Evolutionary conservation across 345 rosid species (phyloP).

Genomic region (Bretschneidera sinensis): DNA sequence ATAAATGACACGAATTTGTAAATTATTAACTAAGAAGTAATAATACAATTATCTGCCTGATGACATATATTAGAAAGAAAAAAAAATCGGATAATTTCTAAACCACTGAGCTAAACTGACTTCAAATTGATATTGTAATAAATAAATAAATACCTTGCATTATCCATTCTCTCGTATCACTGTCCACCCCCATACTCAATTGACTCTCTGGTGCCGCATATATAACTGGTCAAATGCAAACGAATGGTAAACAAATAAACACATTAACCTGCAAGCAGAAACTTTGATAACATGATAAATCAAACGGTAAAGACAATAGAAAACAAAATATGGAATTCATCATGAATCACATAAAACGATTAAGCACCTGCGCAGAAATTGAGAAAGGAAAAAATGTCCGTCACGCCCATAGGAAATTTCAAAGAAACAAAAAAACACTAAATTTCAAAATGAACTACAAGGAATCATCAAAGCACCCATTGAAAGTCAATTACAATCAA

Average conservation of each 20-base stretch:
- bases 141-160: slow-evolving; percentile 55
- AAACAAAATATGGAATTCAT: no score
- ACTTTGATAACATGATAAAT: not conserved
- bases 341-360: not conserved
- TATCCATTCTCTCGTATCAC: slow-evolving; percentile 62
- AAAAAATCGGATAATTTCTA: not conserved
- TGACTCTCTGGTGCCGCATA: slow-evolving; percentile 50
- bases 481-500: no score
- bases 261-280: not conserved
- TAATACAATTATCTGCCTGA: not conserved
- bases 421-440: not conserved
- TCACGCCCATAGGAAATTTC: not conserved
- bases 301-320: slow-evolving; percentile 3
- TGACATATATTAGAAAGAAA: not conserved
- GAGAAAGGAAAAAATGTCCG: no score
- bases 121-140: not conserved
- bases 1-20: not conserved
- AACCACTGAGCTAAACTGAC: not conserved
- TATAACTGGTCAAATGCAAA: slow-evolving; percentile 28
- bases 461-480: not conserved
- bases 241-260: not conserved
- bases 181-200: slow-evolving; percentile 30
- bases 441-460: not conserved
- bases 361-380: no score
- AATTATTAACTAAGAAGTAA: not conserved